These are phyloP conservation scores for Bonia amplexicaulis DNA, from an alignment of 176 grass and related monocot species.

Conservation along the genomic window DNA sequence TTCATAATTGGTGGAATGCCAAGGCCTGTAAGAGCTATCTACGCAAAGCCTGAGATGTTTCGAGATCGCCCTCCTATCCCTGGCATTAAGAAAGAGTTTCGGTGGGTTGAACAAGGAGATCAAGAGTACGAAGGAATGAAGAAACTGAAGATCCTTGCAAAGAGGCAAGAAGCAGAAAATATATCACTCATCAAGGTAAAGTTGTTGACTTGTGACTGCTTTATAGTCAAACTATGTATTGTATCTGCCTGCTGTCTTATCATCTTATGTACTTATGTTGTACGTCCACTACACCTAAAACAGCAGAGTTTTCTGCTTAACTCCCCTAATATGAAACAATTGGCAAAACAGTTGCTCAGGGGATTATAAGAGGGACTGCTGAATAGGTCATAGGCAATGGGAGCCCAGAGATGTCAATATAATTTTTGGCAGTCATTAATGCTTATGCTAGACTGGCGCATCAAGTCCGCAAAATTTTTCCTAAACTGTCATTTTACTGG, in stretches of 20 bases:
- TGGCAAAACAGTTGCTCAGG: background rate
- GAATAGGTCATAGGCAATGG: background rate
- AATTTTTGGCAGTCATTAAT: background rate
- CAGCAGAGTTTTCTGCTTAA: background rate
- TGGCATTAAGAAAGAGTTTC: conserved; percentile 38
- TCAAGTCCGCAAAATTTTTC: background rate
- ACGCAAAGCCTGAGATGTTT: conserved; percentile 43
- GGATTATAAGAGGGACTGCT: background rate
- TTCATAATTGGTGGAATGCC: conserved; percentile 65
- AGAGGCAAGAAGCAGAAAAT: conserved; percentile 49
- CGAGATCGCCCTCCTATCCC: conserved; percentile 34
- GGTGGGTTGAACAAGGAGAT: conserved; percentile 33
- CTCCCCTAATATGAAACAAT: background rate
- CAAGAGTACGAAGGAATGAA: conserved; percentile 27
- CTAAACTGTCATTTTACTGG: background rate
- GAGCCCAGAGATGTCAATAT: background rate
- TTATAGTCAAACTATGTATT: background rate
- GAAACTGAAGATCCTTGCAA: conserved; percentile 35
- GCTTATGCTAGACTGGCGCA: background rate
- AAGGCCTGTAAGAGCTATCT: conserved; percentile 42
- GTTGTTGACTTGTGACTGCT: background rate
- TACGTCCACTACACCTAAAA: background rate
- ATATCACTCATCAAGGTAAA: conserved; percentile 58
- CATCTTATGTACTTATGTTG: background rate
- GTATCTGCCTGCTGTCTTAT: background rate